Evolutionary conservation across 129 eudicot species (phyloP), one percentile per base, ranked within the genome.

Genomic region (Lactuca saligna): DNA sequence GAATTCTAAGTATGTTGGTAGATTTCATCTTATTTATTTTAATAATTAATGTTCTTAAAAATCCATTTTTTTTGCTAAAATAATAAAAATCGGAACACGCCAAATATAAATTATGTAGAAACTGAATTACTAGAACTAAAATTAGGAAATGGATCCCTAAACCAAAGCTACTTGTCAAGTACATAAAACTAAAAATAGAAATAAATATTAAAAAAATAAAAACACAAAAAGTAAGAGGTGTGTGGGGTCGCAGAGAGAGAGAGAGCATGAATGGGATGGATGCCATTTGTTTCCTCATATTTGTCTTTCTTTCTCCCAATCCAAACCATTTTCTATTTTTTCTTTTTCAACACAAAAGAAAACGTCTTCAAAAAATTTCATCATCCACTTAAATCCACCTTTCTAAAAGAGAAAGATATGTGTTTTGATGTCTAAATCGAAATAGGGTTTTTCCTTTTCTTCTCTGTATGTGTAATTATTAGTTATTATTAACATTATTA

Each of bases 231-330:
- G 66, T 66, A 71, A 9, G 74, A 71, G 71, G 78, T 65, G 58
- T 61, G 76, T 80, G 81, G 79, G 83, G 55, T 48, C 82, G 38
- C 8, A 70, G 15, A 17, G 48, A 29, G 31, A 70, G 15, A 17
- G 48, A 29, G 31, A 76, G 83, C 85, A 82, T 82, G 85, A 42
- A 64, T 61, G 91, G 81, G 83, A 82, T 82, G 83, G 32, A 64
- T 56, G 91, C 77, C 87, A 85, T 85, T 79, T 85, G 87, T 72
- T 82, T n/a, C 55, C 8, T 73, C 32, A 25, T 39, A 68, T 29
- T 61, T 69, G 75, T 61, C 63, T 69, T 29, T 69, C 66, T 65
- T 69, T 65, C 70, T 69, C 72, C 78, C 69, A 69, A 65, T 77
- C 71, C 61, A 46, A 69, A 69, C 29, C 50, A 29, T 64, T 53